Conservation (phyloP, 164 flowering plant species). For the Amborella trichopoda region DNA sequence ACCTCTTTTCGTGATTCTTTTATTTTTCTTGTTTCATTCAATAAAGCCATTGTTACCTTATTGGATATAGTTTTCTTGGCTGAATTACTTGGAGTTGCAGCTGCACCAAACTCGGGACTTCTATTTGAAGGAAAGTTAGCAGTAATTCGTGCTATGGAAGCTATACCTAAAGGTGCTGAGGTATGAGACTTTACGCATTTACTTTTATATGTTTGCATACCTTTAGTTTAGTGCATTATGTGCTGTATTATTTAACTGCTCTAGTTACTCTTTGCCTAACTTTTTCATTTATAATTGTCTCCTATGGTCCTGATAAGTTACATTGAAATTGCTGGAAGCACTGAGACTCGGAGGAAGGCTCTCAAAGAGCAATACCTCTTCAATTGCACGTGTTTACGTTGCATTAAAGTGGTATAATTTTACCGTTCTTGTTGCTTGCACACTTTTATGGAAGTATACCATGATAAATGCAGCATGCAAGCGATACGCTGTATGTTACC, state of each 20-base stretch:
- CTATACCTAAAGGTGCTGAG: constrained; percentile 69
- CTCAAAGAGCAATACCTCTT: constrained; percentile 83
- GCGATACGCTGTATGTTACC: no score
- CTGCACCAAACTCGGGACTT: constrained; percentile 90
- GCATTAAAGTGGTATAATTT: constrained; percentile 53
- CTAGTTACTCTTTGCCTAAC: not conserved
- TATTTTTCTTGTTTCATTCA: no score
- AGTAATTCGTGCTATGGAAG: constrained; percentile 76
- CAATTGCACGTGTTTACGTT: constrained; percentile 64
- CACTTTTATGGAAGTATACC: no score
- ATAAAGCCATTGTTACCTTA: no score
- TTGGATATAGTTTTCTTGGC: no score
- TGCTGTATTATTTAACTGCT: not conserved
- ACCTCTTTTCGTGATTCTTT: no score
- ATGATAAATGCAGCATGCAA: no score
- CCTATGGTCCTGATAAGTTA: constrained; percentile 74
- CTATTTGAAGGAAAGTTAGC: constrained; percentile 76
- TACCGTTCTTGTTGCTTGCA: no score
- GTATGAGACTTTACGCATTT: constrained; percentile 21
- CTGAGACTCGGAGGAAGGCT: constrained; percentile 67
- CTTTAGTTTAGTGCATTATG: not conserved
- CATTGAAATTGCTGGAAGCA: constrained; percentile 94
- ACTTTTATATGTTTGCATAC: not conserved
- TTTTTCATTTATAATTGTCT: constrained; percentile 6
- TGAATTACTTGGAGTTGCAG: constrained; percentile 30